A percentile compares a stretch with the other conserved stretches of the same genome.
These are phyloP conservation scores for Lentinula novae-zelandiae DNA, from an alignment of 1,284 basidiomycete genomes.

Conservation along the genomic window DNA sequence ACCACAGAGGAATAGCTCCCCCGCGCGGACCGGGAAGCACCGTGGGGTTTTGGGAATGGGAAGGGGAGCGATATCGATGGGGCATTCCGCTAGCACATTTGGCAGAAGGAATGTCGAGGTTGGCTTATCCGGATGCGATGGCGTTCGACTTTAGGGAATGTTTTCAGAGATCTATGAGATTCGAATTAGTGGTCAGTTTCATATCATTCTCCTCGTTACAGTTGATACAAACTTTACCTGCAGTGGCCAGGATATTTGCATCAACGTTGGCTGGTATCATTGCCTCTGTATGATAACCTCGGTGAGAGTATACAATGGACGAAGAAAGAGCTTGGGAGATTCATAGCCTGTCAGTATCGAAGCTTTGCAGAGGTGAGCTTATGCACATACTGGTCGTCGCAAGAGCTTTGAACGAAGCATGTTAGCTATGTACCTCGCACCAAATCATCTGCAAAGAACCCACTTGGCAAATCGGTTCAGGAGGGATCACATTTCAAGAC, in stretches of 20 bases:
- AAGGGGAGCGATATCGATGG: background rate
- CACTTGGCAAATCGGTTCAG: background rate
- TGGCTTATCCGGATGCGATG: background rate
- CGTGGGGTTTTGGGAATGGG: background rate
- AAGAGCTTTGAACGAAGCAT: no score
- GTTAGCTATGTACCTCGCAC: background rate
- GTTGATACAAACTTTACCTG: background rate
- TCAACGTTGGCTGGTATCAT: background rate
- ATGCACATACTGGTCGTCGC: background rate
- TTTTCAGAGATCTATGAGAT: background rate
- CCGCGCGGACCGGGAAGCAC: background rate
- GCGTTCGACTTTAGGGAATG: background rate
- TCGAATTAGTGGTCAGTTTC: constrained; percentile 1
- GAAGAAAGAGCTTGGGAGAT: background rate
- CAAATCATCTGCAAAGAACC: background rate
- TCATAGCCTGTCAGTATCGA: background rate
- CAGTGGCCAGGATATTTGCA: constrained; percentile 1
- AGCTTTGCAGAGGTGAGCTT: background rate
- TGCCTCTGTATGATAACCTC: background rate
- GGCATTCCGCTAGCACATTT: background rate
- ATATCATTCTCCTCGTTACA: background rate
- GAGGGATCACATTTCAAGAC: background rate
- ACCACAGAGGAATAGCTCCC: background rate
- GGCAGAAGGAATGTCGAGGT: background rate
- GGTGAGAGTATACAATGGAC: background rate